Conservation (phyloP, 1,284 basidiomycete genomes). For the Sphaerobolus stellatus region DNA sequence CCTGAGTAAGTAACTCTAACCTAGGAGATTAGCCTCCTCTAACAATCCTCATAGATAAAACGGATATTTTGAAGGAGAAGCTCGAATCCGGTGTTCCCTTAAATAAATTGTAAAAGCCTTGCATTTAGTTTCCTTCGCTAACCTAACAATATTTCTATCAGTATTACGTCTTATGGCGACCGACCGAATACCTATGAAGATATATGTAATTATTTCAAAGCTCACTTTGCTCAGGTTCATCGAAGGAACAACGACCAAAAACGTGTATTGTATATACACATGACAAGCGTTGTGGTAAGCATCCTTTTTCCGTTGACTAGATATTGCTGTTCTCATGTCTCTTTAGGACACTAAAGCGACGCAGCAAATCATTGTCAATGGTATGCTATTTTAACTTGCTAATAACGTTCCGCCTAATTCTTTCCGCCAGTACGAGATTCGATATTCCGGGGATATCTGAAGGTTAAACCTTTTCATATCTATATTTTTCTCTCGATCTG, state of each 20-base stretch:
- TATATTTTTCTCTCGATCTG: background rate
- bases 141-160: slow-evolving; percentile 26
- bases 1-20: slow-evolving; percentile 65
- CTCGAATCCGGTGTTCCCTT: slow-evolving; percentile 61
- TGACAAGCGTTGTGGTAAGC: slow-evolving; percentile 31
- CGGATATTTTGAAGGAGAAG: slow-evolving; percentile 66
- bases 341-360: slow-evolving; percentile 68
- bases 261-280: slow-evolving; percentile 60
- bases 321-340: slow-evolving; percentile 9
- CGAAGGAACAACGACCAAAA: slow-evolving; percentile 59
- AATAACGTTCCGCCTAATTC: too few species aligned
- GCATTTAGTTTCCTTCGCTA: background rate
- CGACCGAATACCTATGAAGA: slow-evolving; percentile 68
- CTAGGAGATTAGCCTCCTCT: background rate
- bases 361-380: slow-evolving; percentile 70
- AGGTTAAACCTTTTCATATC: background rate
- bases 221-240: slow-evolving; percentile 75
- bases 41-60: slow-evolving; percentile 37
- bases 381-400: slow-evolving; percentile 42
- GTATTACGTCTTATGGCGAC: slow-evolving; percentile 77
- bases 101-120: slow-evolving; percentile 56
- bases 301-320: background rate
- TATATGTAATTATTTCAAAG: slow-evolving; percentile 74
- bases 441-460: slow-evolving; percentile 45
- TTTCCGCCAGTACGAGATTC: slow-evolving; percentile 57